These are phyloP conservation scores for Phlyctochytrium planicorne DNA, from an alignment of 192 early-diverging fungal genomes.

Conservation along the genomic window DNA sequence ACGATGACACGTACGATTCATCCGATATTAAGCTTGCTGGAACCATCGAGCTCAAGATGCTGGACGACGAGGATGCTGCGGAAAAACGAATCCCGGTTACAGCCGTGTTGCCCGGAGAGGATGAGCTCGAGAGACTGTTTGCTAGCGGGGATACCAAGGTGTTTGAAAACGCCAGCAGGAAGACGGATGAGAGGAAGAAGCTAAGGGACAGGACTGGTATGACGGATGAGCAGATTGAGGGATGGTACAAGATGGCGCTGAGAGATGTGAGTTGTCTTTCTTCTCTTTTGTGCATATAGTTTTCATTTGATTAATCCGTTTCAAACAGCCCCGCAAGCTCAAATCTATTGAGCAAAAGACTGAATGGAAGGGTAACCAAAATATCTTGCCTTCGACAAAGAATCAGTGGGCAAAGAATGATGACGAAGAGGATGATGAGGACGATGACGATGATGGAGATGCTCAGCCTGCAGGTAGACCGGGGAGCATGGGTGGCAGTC, in stretches of 20 bases:
- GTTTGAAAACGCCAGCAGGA: conserved; percentile 65
- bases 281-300: too few species aligned
- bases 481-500: too few species aligned
- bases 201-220: conserved; percentile 69
- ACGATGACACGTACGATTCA: conserved; percentile 91
- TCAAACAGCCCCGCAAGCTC: too few species aligned
- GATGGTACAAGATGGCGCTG: conserved; percentile 87
- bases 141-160: conserved; percentile 25
- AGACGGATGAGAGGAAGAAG: conserved; percentile 54
- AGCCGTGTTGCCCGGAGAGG: too few species aligned
- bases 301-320: too few species aligned
- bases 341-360: not conserved
- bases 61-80: conserved; percentile 50
- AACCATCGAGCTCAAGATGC: conserved; percentile 47
- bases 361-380: conserved; percentile 1
- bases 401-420: too few species aligned
- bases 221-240: conserved; percentile 90
- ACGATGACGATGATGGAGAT: too few species aligned
- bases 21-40: conserved; percentile 59
- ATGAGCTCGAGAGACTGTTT: conserved; percentile 49
- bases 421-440: too few species aligned
- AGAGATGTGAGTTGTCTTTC: conserved; percentile 75
- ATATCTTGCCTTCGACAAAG: too few species aligned
- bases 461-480: too few species aligned
- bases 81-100: conserved; percentile 8